Base-by-base conservation (phyloP, 2,329 filamentous ascomycete species). In the Fusarium dimerum region DNA sequence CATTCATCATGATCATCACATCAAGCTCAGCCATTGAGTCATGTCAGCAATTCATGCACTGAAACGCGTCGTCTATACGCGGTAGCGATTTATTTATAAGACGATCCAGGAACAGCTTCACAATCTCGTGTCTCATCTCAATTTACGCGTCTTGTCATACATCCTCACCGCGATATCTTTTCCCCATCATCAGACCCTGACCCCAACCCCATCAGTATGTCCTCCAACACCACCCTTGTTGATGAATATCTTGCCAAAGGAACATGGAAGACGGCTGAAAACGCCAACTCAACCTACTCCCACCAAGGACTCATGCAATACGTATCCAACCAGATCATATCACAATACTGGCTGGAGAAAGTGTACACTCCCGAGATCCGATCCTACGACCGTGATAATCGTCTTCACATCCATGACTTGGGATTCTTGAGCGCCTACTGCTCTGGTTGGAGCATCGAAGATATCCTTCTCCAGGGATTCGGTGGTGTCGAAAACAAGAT, bases 271-370 rank as follows among this genome's bases (percentile, higher is more conserved):
- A 54, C 55, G 1, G 49, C 61, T 0, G 61, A 64, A 13, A 64
- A 64, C 29, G 61, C 61, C 20, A 64, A 64, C 34, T 64, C 61
- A 6, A 64, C 61, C 8, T 64, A 64, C 43, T 64, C 61, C 0
- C 59, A 64, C 40, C 61, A 64, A 36, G 59, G 61, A 0, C 51
- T 64, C 9, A 64, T 64, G 59, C 61, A 64, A 39, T 64, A 64
- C 40, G 51, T 64, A 16, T 64, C 61, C 4, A 63, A 61, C 3
- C 61, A 64, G 2, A 47, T 64, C 39, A 64, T 64, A 7, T 55
- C 61, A 0, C 59, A 64, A 13, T 64, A 64, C 20, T 64, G 61
- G 61, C 44, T 64, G 2, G 59, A 63, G 10, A 64, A 61, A 16
- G 30, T 64, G 9, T 64, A 64, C 26, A 63, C 59, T 9, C 16